These are phyloP conservation scores for Chalciporus sphaerocephalus DNA, from an alignment of 768 basidiomycete species.

Conservation along the genomic window DNA sequence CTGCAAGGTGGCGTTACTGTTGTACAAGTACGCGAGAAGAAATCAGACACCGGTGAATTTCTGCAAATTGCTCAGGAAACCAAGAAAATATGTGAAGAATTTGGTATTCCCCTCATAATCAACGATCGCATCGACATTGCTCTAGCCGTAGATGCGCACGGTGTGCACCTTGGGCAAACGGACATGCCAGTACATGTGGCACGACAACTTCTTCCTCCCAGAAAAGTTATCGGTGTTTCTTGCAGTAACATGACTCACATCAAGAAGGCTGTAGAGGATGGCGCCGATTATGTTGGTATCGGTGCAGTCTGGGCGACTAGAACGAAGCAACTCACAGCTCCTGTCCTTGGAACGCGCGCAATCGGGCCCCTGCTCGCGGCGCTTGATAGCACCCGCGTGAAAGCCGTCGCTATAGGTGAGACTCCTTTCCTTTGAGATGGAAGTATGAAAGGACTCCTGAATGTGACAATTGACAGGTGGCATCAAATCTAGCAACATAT, in stretches of 20 bases:
- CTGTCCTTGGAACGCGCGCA: slow-evolving; percentile 67
- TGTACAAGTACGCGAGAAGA: slow-evolving; percentile 88
- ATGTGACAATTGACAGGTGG: slow-evolving; percentile 54
- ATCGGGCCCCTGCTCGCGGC: slow-evolving; percentile 62
- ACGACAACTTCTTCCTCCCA: slow-evolving; percentile 61
- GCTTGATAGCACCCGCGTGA: slow-evolving; percentile 59
- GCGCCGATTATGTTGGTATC: slow-evolving; percentile 84
- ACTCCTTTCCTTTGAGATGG: not conserved
- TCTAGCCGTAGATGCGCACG: slow-evolving; percentile 67
- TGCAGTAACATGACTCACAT: slow-evolving; percentile 69
- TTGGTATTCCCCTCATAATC: slow-evolving; percentile 80
- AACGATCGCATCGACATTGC: slow-evolving; percentile 88
- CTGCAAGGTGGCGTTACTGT: slow-evolving; percentile 84
- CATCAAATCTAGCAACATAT: slow-evolving; percentile 73
- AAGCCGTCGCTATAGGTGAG: slow-evolving; percentile 83
- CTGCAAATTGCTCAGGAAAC: slow-evolving; percentile 65
- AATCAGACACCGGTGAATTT: slow-evolving; percentile 77
- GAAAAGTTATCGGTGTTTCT: slow-evolving; percentile 75
- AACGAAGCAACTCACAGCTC: slow-evolving; percentile 69
- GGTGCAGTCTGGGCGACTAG: slow-evolving; percentile 79
- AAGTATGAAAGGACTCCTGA: not conserved
- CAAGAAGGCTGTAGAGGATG: slow-evolving; percentile 51
- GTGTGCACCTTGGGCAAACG: slow-evolving; percentile 86
- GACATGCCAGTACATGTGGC: slow-evolving; percentile 74
- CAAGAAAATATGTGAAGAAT: slow-evolving; percentile 68